Conservation (phyloP, 2,329 filamentous ascomycete species). For the Sporothrix pallida region DNA sequence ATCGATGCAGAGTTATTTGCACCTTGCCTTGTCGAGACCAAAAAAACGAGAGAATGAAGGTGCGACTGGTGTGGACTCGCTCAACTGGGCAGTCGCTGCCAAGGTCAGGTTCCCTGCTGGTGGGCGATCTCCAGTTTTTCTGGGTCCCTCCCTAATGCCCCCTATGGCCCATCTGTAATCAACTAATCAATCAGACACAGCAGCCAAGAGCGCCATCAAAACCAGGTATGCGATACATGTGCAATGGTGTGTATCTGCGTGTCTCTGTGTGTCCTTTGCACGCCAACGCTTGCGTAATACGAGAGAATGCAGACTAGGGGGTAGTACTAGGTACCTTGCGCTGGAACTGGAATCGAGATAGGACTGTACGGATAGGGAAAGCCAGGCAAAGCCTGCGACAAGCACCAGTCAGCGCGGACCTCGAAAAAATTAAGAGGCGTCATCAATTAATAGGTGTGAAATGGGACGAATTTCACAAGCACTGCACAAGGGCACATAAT, state of each 20-base stretch:
- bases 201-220: constrained; percentile 1
- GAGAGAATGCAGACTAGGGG: neutral
- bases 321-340: neutral
- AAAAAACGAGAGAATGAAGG: neutral
- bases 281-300: neutral
- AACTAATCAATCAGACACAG: constrained; percentile 2
- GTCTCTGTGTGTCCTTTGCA: neutral
- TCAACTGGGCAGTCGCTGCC: constrained; percentile 13
- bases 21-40: neutral
- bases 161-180: constrained; percentile 1
- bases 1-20: constrained; percentile 6
- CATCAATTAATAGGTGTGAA: neutral
- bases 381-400: neutral
- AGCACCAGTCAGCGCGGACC: constrained; percentile 15
- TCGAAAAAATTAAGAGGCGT: neutral
- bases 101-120: neutral
- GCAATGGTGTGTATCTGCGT: too few relatives aligned
- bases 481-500: neutral
- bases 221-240: neutral
- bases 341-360: neutral
- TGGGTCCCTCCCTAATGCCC: neutral
- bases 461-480: neutral
- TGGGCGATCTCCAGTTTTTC: constrained; percentile 17
- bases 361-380: constrained; percentile 10
- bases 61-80: neutral